Base-by-base conservation (phyloP, 495 filamentous ascomycete genomes). In the Aspergillus carlsbadensis region DNA sequence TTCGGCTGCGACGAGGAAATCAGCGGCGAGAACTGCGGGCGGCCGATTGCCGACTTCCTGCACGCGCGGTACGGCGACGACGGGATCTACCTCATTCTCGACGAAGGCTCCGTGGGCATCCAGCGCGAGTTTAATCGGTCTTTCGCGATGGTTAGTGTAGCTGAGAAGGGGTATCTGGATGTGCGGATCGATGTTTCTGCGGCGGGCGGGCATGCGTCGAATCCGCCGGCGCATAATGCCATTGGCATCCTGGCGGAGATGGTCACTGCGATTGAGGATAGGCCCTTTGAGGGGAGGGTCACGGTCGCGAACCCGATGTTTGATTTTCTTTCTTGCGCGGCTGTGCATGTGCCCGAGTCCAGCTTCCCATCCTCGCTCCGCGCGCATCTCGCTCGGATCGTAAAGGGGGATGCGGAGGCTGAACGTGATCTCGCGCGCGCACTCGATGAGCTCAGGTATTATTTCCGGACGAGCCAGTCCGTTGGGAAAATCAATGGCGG, bases 1-100 rank as follows among this genome's bases (percentile, higher is more conserved):
- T 44, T 44, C 41, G 41, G 41, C 17, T 44, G 41, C 41, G 41
- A 44, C 41, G 41, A 44, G 8, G 41, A 44, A 21, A 44, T 44
- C 11, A 44, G 41, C 41, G 41, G 41, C 5, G 41, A 44, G 41
- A 44, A 44, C 11, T 44, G 41, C 11, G 41, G 41, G 11, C 41
- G 41, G n/a, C 41, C 41, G 0, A 44, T 44, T 21, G 17, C 41
- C 4, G 41, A 44, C 8, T 21, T 44, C 17, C 41, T 44, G 41
- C 11, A 44, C 41, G n/a, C 6, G 5, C 17, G 18, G 4, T 44
- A 44, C 22, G 41, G 41, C 18, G 41, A 44, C 21, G 41, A 44
- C 1, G 41, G 41, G 1, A 44, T 44, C 4, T 44, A 44, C 22
- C 41, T 44, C 17, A 44, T 44, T 44, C 17, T 44, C 17, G 41